Conservation (phyloP, 192 early-diverging fungal species). For the Funneliformis mosseae region DNA sequence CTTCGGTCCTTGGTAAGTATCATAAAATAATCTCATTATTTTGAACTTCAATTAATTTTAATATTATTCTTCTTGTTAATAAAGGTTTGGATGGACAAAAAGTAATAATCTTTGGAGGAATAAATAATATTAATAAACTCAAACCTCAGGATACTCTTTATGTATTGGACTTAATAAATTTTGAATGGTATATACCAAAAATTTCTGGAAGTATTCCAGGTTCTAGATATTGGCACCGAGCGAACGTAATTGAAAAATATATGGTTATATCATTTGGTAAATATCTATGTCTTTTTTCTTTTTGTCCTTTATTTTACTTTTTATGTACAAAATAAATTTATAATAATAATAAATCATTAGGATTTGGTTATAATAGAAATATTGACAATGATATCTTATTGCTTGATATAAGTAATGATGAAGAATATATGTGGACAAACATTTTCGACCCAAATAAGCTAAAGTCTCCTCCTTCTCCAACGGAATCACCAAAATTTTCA, state of each 20-base stretch:
- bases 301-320: too few species aligned
- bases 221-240: background rate
- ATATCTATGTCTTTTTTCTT: background rate
- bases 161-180: background rate
- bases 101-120: background rate
- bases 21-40: background rate
- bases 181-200: background rate
- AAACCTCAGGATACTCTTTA: background rate
- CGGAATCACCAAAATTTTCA: background rate
- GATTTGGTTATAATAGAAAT: too few species aligned
- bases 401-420: background rate
- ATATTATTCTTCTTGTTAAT: background rate
- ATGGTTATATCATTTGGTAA: background rate
- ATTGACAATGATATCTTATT: background rate
- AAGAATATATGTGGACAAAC: background rate
- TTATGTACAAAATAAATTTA: too few species aligned
- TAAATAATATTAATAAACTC: background rate
- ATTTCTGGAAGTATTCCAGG: background rate
- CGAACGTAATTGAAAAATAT: background rate
- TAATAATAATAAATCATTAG: too few species aligned
- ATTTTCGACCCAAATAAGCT: background rate
- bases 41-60: background rate
- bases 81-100: background rate
- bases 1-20: background rate
- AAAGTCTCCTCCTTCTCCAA: too few species aligned